Conservation (phyloP, 208 protist genomes). For the Crithidia fasciculata region DNA sequence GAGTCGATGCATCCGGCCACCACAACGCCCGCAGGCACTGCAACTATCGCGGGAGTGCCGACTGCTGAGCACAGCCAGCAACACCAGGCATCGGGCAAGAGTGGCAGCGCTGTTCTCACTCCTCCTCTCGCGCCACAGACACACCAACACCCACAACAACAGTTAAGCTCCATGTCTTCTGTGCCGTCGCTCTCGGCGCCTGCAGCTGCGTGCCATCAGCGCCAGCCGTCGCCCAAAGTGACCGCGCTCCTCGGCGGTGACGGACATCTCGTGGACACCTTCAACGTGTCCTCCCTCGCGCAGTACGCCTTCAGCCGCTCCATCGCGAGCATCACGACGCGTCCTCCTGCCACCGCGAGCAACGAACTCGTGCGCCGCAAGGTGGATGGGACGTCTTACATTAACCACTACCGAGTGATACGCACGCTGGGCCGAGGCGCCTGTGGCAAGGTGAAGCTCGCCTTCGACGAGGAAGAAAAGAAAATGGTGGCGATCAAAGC, state of each 20-base stretch:
- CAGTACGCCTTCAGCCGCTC: slow-evolving; percentile 7
- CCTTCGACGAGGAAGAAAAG: slow-evolving; percentile 40
- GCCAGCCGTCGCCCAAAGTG: background rate
- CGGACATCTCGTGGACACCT: background rate
- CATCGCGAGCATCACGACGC: slow-evolving; percentile 12
- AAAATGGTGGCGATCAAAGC: slow-evolving; percentile 72
- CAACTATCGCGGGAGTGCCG: too few relatives aligned
- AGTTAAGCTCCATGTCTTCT: too few relatives aligned
- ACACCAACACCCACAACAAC: too few relatives aligned
- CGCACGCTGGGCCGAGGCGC: slow-evolving; percentile 66
- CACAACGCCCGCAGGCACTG: too few relatives aligned
- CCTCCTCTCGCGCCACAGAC: too few relatives aligned
- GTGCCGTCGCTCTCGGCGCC: background rate
- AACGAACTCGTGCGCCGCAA: slow-evolving; percentile 1
- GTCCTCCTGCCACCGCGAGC: slow-evolving; percentile 3
- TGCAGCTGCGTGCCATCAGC: background rate
- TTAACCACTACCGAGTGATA: slow-evolving; percentile 78
- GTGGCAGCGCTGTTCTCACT: too few relatives aligned
- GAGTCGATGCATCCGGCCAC: too few relatives aligned
- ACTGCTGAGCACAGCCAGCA: too few relatives aligned
- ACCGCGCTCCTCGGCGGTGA: background rate
- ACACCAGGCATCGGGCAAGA: too few relatives aligned
- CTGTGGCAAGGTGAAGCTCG: slow-evolving; percentile 70
- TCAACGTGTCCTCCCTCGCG: slow-evolving; percentile 8
- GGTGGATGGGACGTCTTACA: slow-evolving; percentile 28